Evolutionary conservation across 495 filamentous ascomycete genomes (phyloP), one percentile per base, ranked within the genome.

Genomic region (Corynascus novoguineensis): DNA sequence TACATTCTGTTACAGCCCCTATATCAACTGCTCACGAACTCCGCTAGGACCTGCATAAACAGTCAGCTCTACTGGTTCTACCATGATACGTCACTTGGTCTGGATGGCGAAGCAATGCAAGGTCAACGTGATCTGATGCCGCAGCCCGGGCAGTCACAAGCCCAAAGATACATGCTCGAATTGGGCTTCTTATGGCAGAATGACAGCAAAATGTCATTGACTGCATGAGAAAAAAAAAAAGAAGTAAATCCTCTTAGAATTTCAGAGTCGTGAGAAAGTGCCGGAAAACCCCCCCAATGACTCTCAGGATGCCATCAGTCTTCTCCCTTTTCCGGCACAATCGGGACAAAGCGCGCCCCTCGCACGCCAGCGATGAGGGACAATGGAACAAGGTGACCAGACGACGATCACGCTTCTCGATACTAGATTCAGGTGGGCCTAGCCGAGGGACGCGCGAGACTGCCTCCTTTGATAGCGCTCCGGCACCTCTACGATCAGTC

Each of bases 401-500:
- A 24, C n/a, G 12, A 24, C 7, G 40, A 12, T 4, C 7, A 5
- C 40, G 4, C 9, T 44, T 44, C 6, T 3, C 2, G 2, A 3
- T 9, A 22, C 4, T 11, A 10, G 10, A 44, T 10, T 41, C 5
- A 17, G 14, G n/a, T 6, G n/a, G 7, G 17, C 3, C 19, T 4
- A 17, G 1, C 5, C 15, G 15, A 38, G 15, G 1, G 3, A 21
- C 1, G 14, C 2, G 21, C 40, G 21, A 44, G 19, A 24, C 1
- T 44, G 21, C 40, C 4, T 24, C 19, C 21, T 14, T 51, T 27
- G 57, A 59, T 12, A 51, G 34, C 22, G 44, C 51, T 14, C 52
- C 57, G 1, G 50, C 25, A n/a, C 59, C 59, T 5, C 22, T 22
- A 15, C 56, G 59, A 1, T 53, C 59, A 15, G 56, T 61, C 12